Conservation (phyloP, 805 yeast species). For the Pichia thaimueangensis region DNA sequence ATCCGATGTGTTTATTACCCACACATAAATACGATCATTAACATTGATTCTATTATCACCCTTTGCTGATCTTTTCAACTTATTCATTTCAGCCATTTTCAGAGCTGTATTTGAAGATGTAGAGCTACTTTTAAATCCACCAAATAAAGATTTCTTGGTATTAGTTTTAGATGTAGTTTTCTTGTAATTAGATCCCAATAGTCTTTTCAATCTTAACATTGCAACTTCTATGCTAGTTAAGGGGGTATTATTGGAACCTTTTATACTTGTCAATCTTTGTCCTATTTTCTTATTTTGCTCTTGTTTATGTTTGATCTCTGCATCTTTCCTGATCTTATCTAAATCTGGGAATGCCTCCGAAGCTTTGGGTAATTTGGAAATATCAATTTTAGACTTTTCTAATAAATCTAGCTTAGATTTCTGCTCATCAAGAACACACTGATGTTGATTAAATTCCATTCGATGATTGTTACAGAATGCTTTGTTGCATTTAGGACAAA, state of each 20-base stretch:
- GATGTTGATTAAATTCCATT: conserved; percentile 28
- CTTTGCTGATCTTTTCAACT: conserved; percentile 40
- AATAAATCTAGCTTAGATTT: conserved; percentile 6
- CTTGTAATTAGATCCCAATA: conserved; percentile 3
- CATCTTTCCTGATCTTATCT: conserved; percentile 32
- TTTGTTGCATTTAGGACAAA: conserved; percentile 36
- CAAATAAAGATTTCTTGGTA: conserved; percentile 7
- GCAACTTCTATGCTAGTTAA: conserved; percentile 15
- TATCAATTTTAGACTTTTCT: conserved; percentile 8
- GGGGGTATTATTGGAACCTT: conserved; percentile 4
- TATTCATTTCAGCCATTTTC: conserved; percentile 31
- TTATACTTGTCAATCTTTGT: conserved; percentile 8
- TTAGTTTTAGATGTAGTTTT: not conserved
- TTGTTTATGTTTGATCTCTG: conserved; percentile 23
- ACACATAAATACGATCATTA: conserved; percentile 43
- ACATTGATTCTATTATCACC: conserved; percentile 43
- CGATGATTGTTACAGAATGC: conserved; percentile 49
- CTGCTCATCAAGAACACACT: conserved; percentile 20
- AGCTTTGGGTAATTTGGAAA: conserved; percentile 32
- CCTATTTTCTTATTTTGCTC: conserved; percentile 11
- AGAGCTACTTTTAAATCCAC: not conserved
- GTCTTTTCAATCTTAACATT: conserved; percentile 12
- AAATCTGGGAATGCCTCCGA: conserved; percentile 48
- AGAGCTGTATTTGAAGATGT: not conserved
- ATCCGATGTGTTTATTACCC: conserved; percentile 38